These are phyloP conservation scores for Pisolithus albus DNA, from an alignment of 768 basidiomycete species.

Conservation along the genomic window DNA sequence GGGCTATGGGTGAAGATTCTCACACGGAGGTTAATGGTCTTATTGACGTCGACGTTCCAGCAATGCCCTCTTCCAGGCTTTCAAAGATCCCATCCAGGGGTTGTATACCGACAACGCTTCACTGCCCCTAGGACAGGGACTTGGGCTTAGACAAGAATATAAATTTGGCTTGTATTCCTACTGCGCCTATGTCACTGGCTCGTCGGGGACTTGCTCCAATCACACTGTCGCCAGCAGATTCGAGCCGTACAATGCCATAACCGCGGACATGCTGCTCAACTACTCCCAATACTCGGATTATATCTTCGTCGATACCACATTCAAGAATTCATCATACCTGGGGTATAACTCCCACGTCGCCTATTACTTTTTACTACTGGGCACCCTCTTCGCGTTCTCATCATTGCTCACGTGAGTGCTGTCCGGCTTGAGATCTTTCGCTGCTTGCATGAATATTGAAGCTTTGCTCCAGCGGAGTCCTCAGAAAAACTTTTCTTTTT, in stretches of 20 bases:
- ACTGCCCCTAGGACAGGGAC: slow-evolving; percentile 46
- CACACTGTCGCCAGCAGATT: slow-evolving; percentile 52
- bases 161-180: slow-evolving; percentile 77
- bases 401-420: slow-evolving; percentile 58
- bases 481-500: slow-evolving; percentile 59
- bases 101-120: slow-evolving; percentile 65
- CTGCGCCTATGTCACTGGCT: slow-evolving; percentile 61
- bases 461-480: slow-evolving; percentile 46
- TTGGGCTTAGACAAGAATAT: slow-evolving; percentile 66
- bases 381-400: slow-evolving; percentile 58
- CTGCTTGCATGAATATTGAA: not conserved
- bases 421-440: slow-evolving; percentile 1
- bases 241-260: slow-evolving; percentile 57
- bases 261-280: slow-evolving; percentile 60
- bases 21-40: not conserved
- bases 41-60: slow-evolving; percentile 27
- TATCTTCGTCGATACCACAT: slow-evolving; percentile 47
- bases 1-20: slow-evolving; percentile 52
- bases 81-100: slow-evolving; percentile 51
- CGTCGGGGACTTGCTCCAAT: slow-evolving; percentile 59
- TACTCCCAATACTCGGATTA: slow-evolving; percentile 50
- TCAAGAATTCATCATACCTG: slow-evolving; percentile 55
- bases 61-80: slow-evolving; percentile 40
- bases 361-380: slow-evolving; percentile 70
- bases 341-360: slow-evolving; percentile 60